Evolutionary conservation across 1,284 basidiomycete genomes (phyloP), one percentile per base, ranked within the genome.

Genomic region (Erythrobasidium hasegawianum): DNA sequence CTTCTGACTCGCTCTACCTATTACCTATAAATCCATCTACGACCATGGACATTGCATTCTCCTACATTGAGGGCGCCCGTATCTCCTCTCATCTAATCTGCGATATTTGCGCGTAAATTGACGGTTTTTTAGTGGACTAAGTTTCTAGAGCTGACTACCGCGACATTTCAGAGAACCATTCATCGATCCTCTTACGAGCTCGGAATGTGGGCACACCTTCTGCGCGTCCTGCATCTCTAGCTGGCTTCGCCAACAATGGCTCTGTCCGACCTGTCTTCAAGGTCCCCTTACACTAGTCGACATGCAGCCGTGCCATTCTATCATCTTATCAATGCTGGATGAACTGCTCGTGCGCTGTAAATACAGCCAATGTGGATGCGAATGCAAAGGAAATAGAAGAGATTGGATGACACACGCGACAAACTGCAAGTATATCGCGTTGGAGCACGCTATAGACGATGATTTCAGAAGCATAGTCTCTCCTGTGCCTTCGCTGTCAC

Each of bases 241-340:
- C 43, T 47, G 43, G 43, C 43, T 47, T 14, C 43, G 43, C n/a
- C 43, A 47, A 24, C 43, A 47, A 47, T 47, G 43, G 43, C 43
- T 47, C 14, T 47, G 43, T 24, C 43, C 43, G 43, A 47, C 43
- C 4, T 47, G 43, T 47, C 43, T 47, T 5, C n/a, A 18, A n/a
- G 43, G 43, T 5, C 43, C 43, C 16, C 4, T 47, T 47, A n/a
- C 16, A 8, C 22, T 47, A 4, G n/a, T 14, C 4, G 43, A 47
- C 7, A 47, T 47, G 43, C 16, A 47, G 14, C 43, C 43, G 22
- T n/a, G n/a, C 14, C n/a, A 47, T 5, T 7, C 7, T 18, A 24
- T 47, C 16, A 14, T 47, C 14, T 8, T 24, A 14, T 47, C 43
- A 47, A n/a, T 47, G 43, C 43, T 47, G 16, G 43, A 47, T 14